Percentiles rank a stretch among this genome's conserved stretches.
Conservation (phyloP, 2,329 filamentous ascomycete genomes). For the Ophiocordyceps camponoti-rufipedis region DNA sequence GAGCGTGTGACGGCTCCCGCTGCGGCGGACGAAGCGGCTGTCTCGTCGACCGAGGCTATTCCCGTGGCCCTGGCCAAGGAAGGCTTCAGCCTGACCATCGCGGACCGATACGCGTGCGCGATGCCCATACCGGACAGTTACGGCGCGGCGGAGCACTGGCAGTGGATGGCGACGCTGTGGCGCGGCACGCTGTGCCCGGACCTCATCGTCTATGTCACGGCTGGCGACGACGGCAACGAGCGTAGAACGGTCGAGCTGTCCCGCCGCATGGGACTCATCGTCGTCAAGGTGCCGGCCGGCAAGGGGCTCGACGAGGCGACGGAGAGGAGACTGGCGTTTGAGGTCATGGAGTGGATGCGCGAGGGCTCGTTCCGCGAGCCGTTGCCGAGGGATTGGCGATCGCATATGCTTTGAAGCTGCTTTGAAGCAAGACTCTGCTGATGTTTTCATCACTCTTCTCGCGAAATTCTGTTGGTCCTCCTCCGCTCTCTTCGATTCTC, state of each 20-base stretch:
- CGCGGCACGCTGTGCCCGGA: slow-evolving; percentile 71
- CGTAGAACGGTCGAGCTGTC: slow-evolving; percentile 35
- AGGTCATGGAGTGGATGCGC: slow-evolving; percentile 67
- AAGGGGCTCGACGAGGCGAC: slow-evolving; percentile 45
- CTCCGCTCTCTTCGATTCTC: neutral
- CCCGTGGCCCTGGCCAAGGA: slow-evolving; percentile 59
- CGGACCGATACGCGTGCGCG: slow-evolving; percentile 54
- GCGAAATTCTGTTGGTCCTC: no score
- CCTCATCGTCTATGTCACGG: slow-evolving; percentile 49
- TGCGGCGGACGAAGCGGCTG: slow-evolving; percentile 1
- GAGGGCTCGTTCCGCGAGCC: slow-evolving; percentile 22
- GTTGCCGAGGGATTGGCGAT: slow-evolving; percentile 6
- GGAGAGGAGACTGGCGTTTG: slow-evolving; percentile 62
- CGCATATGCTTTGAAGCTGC: neutral
- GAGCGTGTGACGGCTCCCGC: slow-evolving; percentile 1
- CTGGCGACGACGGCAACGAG: slow-evolving; percentile 16
- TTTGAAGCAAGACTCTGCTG: neutral
- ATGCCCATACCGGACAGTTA: slow-evolving; percentile 65
- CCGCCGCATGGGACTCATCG: slow-evolving; percentile 31
- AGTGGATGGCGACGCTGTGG: slow-evolving; percentile 94
- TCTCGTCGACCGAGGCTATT: slow-evolving; percentile 13
- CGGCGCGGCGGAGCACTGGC: slow-evolving; percentile 79
- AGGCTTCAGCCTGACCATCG: slow-evolving; percentile 65
- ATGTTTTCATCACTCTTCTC: neutral
- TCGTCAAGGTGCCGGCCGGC: slow-evolving; percentile 28